Conservation (phyloP, 441 rosid genomes). For the Geranium incanum region DNA sequence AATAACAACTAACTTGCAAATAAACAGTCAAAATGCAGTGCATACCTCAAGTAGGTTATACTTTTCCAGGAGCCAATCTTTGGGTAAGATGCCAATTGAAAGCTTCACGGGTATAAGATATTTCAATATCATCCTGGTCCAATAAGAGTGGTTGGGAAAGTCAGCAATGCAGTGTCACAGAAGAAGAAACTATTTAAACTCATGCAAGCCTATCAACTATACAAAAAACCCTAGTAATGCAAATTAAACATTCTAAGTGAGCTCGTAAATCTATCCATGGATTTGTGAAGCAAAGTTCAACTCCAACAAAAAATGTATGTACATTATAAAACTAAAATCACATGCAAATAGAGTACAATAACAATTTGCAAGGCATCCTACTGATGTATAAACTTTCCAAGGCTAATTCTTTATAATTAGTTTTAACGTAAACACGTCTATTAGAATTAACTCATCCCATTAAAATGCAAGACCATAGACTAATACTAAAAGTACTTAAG, state of each 20-base stretch:
- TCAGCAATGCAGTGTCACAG: constrained; percentile 1
- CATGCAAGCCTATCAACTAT: not conserved
- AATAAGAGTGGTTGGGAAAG: not conserved
- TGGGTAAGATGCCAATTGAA: constrained; percentile 69
- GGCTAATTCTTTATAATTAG: not conserved
- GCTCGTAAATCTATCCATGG: not conserved
- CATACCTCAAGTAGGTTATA: constrained; percentile 68
- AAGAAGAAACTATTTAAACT: not conserved
- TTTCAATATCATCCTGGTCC: constrained; percentile 81
- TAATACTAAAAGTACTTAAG: not conserved
- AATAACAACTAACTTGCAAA: not conserved
- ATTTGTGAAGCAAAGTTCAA: not conserved
- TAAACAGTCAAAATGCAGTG: constrained; percentile 9
- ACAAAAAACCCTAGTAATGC: not conserved
- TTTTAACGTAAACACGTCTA: not conserved
- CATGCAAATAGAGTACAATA: not conserved
- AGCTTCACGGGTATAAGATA: constrained; percentile 91
- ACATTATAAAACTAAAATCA: not conserved
- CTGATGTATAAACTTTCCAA: not conserved
- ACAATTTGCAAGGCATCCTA: not conserved
- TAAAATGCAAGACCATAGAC: not conserved
- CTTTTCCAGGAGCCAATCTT: constrained; percentile 50
- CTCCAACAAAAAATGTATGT: not conserved
- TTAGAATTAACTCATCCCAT: not conserved
- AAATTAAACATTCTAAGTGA: not conserved